phyloP scores from a whole-genome alignment of 805 yeast species.

The Ogataea pini region DNA sequence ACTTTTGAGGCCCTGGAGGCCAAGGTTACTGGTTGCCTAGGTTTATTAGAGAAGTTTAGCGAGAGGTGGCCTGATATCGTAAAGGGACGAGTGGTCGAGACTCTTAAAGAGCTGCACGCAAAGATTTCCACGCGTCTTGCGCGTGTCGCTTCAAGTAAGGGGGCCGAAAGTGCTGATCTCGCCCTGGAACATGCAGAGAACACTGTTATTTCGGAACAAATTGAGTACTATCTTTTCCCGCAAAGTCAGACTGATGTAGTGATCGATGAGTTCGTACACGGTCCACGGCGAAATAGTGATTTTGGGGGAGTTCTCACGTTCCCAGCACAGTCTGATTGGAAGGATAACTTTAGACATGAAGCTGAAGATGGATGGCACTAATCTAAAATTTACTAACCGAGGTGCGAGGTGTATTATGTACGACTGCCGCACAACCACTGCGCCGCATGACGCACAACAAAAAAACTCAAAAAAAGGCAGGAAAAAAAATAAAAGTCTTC shows the following conservation, averaged over 20 bases:
- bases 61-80: conserved; percentile 20
- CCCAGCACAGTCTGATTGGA: conserved; percentile 15
- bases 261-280: background rate
- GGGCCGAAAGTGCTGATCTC: background rate
- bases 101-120: conserved; percentile 8
- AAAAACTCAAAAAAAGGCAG: too few species aligned
- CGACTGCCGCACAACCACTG: background rate
- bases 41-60: conserved; percentile 11
- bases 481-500: background rate
- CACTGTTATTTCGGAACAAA: conserved; percentile 11
- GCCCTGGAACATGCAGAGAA: background rate
- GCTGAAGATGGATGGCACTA: conserved; percentile 7
- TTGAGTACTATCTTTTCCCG: conserved; percentile 13
- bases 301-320: background rate
- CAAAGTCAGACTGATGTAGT: conserved; percentile 7
- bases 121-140: conserved; percentile 8
- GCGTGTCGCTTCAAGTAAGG: background rate
- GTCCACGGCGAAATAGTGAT: background rate
- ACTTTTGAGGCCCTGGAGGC: conserved; percentile 14
- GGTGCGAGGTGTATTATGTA: background rate
- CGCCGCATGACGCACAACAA: too few species aligned
- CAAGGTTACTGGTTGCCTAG: conserved; percentile 13
- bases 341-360: conserved; percentile 13
- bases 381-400: background rate
- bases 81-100: conserved; percentile 11